Percentiles rank a stretch among this genome's conserved stretches.
Evolutionary conservation across 495 filamentous ascomycete species (phyloP).

Genomic region (Tuber aestivum): DNA sequence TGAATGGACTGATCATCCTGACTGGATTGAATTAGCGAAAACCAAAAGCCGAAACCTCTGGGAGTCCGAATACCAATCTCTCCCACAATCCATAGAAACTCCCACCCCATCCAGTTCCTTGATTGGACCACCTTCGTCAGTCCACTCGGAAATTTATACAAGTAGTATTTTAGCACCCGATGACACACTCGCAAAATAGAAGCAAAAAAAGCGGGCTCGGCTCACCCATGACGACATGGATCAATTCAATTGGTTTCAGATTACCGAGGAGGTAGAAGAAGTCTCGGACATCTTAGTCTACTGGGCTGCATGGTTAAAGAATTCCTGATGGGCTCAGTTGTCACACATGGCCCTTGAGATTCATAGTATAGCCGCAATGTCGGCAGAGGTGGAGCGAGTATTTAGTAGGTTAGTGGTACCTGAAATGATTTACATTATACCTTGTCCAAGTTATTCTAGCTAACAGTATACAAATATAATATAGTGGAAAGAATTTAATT

Average conservation of each 20-base stretch:
- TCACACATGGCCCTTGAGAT: not conserved
- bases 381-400: not conserved
- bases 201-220: not conserved
- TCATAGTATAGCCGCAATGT: not conserved
- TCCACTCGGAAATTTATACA: not conserved
- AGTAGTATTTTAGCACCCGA: not conserved
- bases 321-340: not conserved
- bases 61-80: not conserved
- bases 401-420: not conserved
- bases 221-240: not conserved
- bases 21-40: not conserved
- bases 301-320: not conserved
- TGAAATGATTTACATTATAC: not conserved
- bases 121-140: not conserved
- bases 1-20: not conserved
- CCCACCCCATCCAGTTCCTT: not conserved
- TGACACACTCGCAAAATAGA: not conserved
- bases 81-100: not conserved
- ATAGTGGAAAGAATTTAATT: not conserved
- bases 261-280: not conserved
- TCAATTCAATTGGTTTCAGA: not conserved
- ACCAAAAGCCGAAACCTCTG: not conserved
- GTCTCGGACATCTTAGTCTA: not conserved
- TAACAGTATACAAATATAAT: not conserved
- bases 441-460: not conserved